phyloP scores from a whole-genome alignment of 495 filamentous ascomycete genomes.

The Pyrenopolyporus hunteri region DNA sequence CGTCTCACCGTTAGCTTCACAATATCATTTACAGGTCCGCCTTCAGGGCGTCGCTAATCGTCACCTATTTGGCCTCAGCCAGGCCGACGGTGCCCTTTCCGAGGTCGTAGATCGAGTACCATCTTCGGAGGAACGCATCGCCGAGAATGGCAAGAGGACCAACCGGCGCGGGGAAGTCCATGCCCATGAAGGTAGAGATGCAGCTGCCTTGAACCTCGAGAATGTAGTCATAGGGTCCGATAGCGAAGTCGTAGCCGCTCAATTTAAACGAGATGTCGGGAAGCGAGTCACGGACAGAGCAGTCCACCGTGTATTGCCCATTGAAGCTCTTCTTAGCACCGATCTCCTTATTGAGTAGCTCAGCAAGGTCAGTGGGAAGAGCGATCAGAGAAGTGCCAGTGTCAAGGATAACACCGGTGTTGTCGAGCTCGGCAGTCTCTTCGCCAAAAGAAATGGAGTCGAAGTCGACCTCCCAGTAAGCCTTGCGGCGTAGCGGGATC shows the following conservation, averaged over 20 bases:
- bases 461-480: slow-evolving; percentile 99
- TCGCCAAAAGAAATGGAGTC: slow-evolving; percentile 89
- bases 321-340: slow-evolving; percentile 96
- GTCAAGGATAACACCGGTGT: slow-evolving; percentile 96
- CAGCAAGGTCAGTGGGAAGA: slow-evolving; percentile 88
- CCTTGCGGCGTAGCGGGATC: slow-evolving; percentile 95
- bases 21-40: slow-evolving; percentile 12
- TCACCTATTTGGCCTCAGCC: slow-evolving; percentile 73
- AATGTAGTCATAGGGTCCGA: slow-evolving; percentile 90
- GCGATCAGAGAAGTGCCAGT: slow-evolving; percentile 98
- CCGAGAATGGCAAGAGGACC: slow-evolving; percentile 96
- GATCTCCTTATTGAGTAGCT: slow-evolving; percentile 97
- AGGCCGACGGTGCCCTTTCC: slow-evolving; percentile 85
- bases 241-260: slow-evolving; percentile 86
- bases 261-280: slow-evolving; percentile 91
- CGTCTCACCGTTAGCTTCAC: slow-evolving; percentile 18
- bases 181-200: slow-evolving; percentile 96
- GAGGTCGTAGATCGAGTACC: slow-evolving; percentile 96
- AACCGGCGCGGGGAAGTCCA: slow-evolving; percentile 91
- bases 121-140: slow-evolving; percentile 95
- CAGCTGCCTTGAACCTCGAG: slow-evolving; percentile 94
- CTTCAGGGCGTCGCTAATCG: background rate
- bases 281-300: slow-evolving; percentile 77
- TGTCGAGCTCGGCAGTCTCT: slow-evolving; percentile 81
- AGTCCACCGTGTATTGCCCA: slow-evolving; percentile 95